Evolutionary conservation across 441 rosid species (phyloP), one percentile per base, ranked within the genome.

Genomic region (Gossypium davidsonii): DNA sequence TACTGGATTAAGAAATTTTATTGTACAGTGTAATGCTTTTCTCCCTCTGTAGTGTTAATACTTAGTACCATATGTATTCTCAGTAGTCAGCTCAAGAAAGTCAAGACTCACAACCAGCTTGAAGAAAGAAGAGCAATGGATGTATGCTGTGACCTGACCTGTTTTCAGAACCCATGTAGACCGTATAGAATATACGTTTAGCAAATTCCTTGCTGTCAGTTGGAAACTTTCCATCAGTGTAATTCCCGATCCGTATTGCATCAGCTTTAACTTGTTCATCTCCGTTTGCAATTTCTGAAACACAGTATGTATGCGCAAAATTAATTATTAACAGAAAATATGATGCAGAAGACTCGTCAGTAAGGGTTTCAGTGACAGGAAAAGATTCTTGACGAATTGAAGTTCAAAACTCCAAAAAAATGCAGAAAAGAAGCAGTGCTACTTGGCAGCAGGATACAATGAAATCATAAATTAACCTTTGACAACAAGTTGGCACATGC

Each of bases 401-500:
- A 59, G 28, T 39, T 25, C 10, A 59, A 18, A 60, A 57, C n/a
- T 44, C 57, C 57, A 7, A 71, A 17, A 6, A 69, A 42, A 21
- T 4, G 42, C 28, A 71, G 14, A 44, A 44, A 57, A 72, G 37
- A 53, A 44, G 60, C 25, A 67, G 31, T 20, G 56, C 21, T 12
- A 57, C 21, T 15, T 4, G 7, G 25, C 44, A 26, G 61, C 10
- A 14, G 8, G 39, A 39, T 53, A 66, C 51, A n/a, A 18, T 48
- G 23, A 15, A 61, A 48, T 61, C 34, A 17, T 34, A 62, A 60
- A 37, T 73, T 71, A 58, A 95, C 98, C 98, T 90, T 91, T 89
- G 58, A 95, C 89, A 63, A 93, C 96, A 76, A 95, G 90, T 77
- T 95, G 98, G 84, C 99, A 91, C 99, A 95, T 95, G 87, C 97